Base-by-base conservation (phyloP, 257 asterid genomes). In the Solanum tarijense region DNA sequence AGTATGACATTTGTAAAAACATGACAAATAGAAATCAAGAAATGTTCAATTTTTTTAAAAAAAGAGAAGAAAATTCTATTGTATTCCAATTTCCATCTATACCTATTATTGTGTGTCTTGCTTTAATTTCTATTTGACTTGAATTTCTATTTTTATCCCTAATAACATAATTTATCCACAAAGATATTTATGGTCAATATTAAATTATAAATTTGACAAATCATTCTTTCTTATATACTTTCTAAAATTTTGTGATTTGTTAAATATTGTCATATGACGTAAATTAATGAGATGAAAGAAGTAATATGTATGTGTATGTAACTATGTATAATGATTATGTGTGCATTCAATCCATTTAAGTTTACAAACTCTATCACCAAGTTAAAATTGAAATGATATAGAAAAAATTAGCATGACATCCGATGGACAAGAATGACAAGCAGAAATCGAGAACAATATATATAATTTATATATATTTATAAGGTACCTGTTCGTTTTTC, bases 401-500 rank as follows among this genome's bases (percentile, higher is more conserved):
- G 23, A 29, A 1, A 34, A 74, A 9, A 60, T 66, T 35, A 18
- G 23, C 2, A n/a, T 7, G 1, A 23, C 3, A 18, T 73, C 2
- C 18, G 23, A 20, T 12, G 4, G 9, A 23, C 5, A 79, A 43
- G 16, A 79, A 43, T 39, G n/a, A 32, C 21, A 60, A 38, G 34
- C 0, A 52, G 1, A 78, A 81, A 74, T 12, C 4, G 9, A 87
- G 23, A 32, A 72, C 0, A 18, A 3, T 69, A 69, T 1, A 71
- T 73, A 0, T 16, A 52, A 34, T 2, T 18, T 31, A 18, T 72
- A 25, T 73, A 6, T 73, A 9, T 18, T 16, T 75, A 38, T 23
- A 75, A n/a, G 3, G 3, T 83, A 88, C 90, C 90, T 20, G 88
- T 84, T 73, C 90, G 36, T 73, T 73, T 88, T 14, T 84, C 71